Evolutionary conservation across 331 rosid species (phyloP).

Genomic region (Ulmus americana): DNA sequence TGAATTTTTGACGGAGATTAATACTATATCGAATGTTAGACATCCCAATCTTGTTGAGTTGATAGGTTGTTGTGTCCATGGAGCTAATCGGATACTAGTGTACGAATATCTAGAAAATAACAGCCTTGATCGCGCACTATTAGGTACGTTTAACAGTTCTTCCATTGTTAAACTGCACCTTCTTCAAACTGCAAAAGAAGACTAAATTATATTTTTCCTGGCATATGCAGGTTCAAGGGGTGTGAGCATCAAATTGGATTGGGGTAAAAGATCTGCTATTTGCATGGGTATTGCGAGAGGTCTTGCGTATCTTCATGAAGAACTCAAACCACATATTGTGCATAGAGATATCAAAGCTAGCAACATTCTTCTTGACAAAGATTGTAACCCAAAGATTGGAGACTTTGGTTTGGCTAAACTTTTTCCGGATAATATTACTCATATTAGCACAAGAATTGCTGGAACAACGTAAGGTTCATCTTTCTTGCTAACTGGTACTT

Average conservation of each 20-base stretch:
- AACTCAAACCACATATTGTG: slow-evolving; percentile 73
- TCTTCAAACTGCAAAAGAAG: slow-evolving; percentile 2
- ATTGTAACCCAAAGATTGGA: slow-evolving; percentile 79
- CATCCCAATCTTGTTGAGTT: slow-evolving; percentile 87
- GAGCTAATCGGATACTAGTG: slow-evolving; percentile 61
- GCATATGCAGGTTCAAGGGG: slow-evolving; percentile 42
- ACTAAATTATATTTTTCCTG: slow-evolving; percentile 15
- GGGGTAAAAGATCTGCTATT: slow-evolving; percentile 74
- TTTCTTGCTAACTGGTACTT: slow-evolving; percentile 24
- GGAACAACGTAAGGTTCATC: slow-evolving; percentile 79
- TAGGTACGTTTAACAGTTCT: slow-evolving; percentile 40
- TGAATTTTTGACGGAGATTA: slow-evolving; percentile 74
- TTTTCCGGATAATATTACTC: slow-evolving; percentile 88
- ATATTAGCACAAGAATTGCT: slow-evolving; percentile 92
- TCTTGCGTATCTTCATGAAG: slow-evolving; percentile 88
- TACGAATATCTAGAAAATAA: slow-evolving; percentile 79
- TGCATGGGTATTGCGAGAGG: slow-evolving; percentile 74
- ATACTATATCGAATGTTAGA: slow-evolving; percentile 63
- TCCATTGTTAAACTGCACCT: slow-evolving; percentile 18
- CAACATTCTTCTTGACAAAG: slow-evolving; percentile 68
- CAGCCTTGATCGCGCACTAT: slow-evolving; percentile 63
- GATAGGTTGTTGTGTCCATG: slow-evolving; percentile 79
- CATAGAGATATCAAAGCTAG: slow-evolving; percentile 98
- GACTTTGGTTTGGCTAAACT: slow-evolving; percentile 96
- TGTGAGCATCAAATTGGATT: slow-evolving; percentile 42